phyloP scores from a whole-genome alignment of 1,284 basidiomycete species.

The Neonothopanus nambi region DNA sequence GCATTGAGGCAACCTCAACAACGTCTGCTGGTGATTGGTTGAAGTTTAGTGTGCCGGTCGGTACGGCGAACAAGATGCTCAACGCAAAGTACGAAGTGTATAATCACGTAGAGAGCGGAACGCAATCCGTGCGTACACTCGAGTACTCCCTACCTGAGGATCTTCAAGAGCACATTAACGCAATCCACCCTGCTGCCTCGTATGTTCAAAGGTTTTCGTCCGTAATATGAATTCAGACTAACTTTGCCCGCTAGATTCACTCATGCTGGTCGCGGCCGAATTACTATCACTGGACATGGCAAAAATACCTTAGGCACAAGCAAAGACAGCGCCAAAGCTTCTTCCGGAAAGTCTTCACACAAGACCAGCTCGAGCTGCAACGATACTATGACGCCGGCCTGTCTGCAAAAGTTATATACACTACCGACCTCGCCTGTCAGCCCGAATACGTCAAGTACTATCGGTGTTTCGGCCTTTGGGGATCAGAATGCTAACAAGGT shows the following conservation, averaged over 20 bases:
- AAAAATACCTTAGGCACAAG: background rate
- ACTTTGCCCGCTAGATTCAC: background rate
- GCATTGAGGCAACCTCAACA: slow-evolving; percentile 22
- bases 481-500: slow-evolving; percentile 28
- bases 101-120: slow-evolving; percentile 32
- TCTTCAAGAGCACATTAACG: slow-evolving; percentile 38
- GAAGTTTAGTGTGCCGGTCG: slow-evolving; percentile 42
- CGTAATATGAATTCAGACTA: slow-evolving; percentile 31
- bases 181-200: slow-evolving; percentile 39
- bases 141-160: slow-evolving; percentile 41
- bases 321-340: no score
- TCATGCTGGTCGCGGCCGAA: background rate
- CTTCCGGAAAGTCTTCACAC: no score
- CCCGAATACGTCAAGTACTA: slow-evolving; percentile 32
- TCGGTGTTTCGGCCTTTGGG: slow-evolving; percentile 45
- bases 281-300: background rate
- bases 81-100: slow-evolving; percentile 40
- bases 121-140: slow-evolving; percentile 40
- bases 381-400: slow-evolving; percentile 35
- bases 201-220: background rate
- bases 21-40: slow-evolving; percentile 43
- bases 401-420: slow-evolving; percentile 42
- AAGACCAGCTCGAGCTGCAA: slow-evolving; percentile 31
- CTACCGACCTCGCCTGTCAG: slow-evolving; percentile 33
- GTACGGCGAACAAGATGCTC: slow-evolving; percentile 43